phyloP scores from a whole-genome alignment of 1,284 basidiomycete species.

The Flammula alnicola region DNA sequence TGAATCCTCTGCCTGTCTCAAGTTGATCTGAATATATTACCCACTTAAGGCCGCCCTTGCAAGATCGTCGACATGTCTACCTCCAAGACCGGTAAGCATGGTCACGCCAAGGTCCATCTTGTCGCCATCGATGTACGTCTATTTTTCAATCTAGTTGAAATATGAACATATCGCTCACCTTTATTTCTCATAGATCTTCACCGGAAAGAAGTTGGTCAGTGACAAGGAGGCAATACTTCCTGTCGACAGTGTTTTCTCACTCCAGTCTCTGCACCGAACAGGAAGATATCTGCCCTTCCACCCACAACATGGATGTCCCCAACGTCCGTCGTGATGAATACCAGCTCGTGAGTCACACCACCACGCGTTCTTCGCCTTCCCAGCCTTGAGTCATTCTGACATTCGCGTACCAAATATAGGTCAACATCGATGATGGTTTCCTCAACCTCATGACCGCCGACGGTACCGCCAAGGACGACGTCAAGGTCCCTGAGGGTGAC shows the following conservation, averaged over 20 bases:
- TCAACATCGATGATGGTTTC: conserved; percentile 90
- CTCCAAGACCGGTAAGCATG: conserved; percentile 99
- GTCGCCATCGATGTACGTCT: conserved; percentile 87
- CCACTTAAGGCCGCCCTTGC: conserved; percentile 88
- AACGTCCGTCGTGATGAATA: conserved; percentile 93
- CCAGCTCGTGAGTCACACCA: conserved; percentile 72
- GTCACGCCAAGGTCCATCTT: conserved; percentile 99
- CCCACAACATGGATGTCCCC: conserved; percentile 99
- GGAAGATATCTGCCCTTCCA: conserved; percentile 99
- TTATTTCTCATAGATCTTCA: conserved; percentile 78
- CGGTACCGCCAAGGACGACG: conserved; percentile 91
- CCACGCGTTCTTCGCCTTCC: conserved; percentile 2
- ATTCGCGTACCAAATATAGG: conserved; percentile 41
- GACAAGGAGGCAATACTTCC: no score
- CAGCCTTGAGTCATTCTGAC: conserved; percentile 16
- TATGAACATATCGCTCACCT: no score
- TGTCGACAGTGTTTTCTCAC: no score
- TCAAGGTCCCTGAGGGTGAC: conserved; percentile 89
- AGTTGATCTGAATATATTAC: conserved; percentile 4
- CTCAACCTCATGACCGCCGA: conserved; percentile 94
- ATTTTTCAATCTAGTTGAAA: no score
- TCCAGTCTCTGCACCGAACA: conserved; percentile 38
- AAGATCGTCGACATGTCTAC: conserved; percentile 99
- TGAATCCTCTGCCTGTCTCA: not conserved
- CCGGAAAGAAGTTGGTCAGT: conserved; percentile 86